Conservation (phyloP, 495 filamentous ascomycete species). For the Cryomyces minteri region DNA sequence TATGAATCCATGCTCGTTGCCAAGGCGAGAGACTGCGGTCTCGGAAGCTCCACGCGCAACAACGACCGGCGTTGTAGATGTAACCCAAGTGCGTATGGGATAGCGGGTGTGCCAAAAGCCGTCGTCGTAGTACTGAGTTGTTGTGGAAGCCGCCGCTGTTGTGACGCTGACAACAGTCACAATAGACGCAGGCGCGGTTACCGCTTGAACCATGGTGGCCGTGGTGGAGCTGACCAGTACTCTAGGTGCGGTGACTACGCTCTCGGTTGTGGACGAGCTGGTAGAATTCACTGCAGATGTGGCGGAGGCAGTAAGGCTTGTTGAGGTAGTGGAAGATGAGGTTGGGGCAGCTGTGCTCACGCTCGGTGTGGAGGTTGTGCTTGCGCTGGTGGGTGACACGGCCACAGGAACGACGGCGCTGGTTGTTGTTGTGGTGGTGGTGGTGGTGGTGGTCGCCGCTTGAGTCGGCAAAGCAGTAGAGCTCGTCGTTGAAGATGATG, state of each 20-base stretch:
- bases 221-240: too few species aligned
- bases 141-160: constrained; percentile 1
- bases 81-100: constrained; percentile 1
- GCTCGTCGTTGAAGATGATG: neutral
- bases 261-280: too few species aligned
- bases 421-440: neutral
- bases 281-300: too few species aligned
- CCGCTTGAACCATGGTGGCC: neutral
- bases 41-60: too few species aligned
- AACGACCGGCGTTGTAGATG: too few species aligned
- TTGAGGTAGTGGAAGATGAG: too few species aligned
- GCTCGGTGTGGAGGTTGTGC: too few species aligned
- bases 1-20: too few species aligned
- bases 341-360: too few species aligned
- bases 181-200: neutral
- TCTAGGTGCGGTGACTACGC: too few species aligned
- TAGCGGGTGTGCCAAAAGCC: constrained; percentile 13
- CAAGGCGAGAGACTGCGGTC: too few species aligned
- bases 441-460: neutral
- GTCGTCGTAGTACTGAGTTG: constrained; percentile 12
- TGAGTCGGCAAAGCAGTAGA: neutral
- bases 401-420: neutral
- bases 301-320: too few species aligned
- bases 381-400: neutral
- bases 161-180: constrained; percentile 2